Percentiles rank a stretch among this genome's conserved stretches.
Evolutionary conservation across 2,329 filamentous ascomycete genomes (phyloP).

Genomic region (Fusarium bactridioides): DNA sequence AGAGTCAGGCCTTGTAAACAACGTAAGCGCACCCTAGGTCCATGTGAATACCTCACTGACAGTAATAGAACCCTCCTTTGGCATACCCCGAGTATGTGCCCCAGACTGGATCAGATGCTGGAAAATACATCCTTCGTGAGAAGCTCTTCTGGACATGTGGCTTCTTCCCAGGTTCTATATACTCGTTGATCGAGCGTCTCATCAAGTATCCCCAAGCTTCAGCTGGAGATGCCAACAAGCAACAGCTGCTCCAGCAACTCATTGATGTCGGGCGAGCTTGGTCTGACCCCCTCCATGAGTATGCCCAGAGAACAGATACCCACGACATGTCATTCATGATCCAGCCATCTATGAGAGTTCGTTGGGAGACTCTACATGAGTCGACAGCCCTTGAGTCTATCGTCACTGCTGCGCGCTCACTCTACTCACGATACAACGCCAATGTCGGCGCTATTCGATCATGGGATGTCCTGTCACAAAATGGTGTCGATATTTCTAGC

Average conservation of each 20-base stretch:
- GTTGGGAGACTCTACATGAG: constrained; percentile 56
- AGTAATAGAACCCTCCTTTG: constrained; percentile 18
- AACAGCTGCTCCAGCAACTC: constrained; percentile 36
- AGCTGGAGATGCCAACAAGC: constrained; percentile 5
- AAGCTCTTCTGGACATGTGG: constrained; percentile 49
- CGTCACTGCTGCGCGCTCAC: constrained; percentile 53
- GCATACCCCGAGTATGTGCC: constrained; percentile 37
- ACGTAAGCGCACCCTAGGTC: background rate
- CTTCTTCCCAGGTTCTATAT: constrained; percentile 50
- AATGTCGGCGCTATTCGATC: constrained; percentile 57
- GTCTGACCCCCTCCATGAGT: constrained; percentile 46
- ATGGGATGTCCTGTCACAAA: constrained; percentile 52
- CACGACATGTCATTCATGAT: constrained; percentile 65
- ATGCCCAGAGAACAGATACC: constrained; percentile 54
- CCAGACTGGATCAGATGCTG: constrained; percentile 21
- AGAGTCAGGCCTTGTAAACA: constrained; percentile 14
- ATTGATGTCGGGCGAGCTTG: constrained; percentile 40
- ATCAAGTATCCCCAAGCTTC: constrained; percentile 43
- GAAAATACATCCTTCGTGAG: constrained; percentile 33
- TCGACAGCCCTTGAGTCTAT: constrained; percentile 50
- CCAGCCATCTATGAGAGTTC: constrained; percentile 55
- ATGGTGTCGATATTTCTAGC: constrained; percentile 44
- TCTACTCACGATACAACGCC: constrained; percentile 53
- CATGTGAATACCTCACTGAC: background rate
- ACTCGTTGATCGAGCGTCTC: constrained; percentile 46